Conservation (phyloP, 2,329 filamentous ascomycete genomes). For the Aspergillus sp. region DNA sequence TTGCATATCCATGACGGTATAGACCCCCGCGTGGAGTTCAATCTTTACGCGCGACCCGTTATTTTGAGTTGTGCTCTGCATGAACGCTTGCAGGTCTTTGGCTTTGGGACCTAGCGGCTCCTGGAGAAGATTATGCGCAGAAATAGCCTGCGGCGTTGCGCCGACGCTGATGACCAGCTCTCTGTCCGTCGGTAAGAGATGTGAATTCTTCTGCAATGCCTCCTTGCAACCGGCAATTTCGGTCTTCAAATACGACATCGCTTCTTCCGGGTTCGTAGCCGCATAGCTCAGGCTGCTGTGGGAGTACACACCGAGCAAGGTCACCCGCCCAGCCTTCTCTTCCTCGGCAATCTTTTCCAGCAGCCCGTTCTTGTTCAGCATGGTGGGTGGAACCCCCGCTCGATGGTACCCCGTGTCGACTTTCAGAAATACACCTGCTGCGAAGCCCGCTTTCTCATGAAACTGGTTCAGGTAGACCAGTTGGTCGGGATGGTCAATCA, state of each 20-base stretch:
- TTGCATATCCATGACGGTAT: conserved; percentile 73
- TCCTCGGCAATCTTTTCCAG: conserved; percentile 25
- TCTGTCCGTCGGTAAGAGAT: conserved; percentile 11
- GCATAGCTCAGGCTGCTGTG: conserved; percentile 72
- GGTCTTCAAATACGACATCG: conserved; percentile 56
- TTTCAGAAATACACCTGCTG: conserved; percentile 65
- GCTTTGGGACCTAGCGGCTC: conserved; percentile 32
- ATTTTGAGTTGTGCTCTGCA: conserved; percentile 11
- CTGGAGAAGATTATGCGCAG: conserved; percentile 58
- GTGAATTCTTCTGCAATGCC: conserved; percentile 22
- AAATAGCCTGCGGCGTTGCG: conserved; percentile 70
- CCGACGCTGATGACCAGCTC: conserved; percentile 65
- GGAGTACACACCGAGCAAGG: conserved; percentile 65
- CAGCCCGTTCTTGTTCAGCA: conserved; percentile 35
- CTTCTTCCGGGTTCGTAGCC: conserved; percentile 53
- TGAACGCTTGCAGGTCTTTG: conserved; percentile 26
- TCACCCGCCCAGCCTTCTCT: conserved; percentile 26
- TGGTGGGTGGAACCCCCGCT: conserved; percentile 61
- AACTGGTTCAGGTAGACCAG: conserved; percentile 50
- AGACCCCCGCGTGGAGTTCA: conserved; percentile 75
- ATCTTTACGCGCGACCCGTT: conserved; percentile 40
- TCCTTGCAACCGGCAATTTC: conserved; percentile 55
- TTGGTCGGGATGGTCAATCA: conserved; percentile 68
- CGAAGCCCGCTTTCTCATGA: conserved; percentile 41
- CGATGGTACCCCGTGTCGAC: conserved; percentile 71